Percentiles rank a stretch among this genome's conserved stretches.
Conservation (phyloP, 2,329 filamentous ascomycete genomes). For the Fusarium sp. region DNA sequence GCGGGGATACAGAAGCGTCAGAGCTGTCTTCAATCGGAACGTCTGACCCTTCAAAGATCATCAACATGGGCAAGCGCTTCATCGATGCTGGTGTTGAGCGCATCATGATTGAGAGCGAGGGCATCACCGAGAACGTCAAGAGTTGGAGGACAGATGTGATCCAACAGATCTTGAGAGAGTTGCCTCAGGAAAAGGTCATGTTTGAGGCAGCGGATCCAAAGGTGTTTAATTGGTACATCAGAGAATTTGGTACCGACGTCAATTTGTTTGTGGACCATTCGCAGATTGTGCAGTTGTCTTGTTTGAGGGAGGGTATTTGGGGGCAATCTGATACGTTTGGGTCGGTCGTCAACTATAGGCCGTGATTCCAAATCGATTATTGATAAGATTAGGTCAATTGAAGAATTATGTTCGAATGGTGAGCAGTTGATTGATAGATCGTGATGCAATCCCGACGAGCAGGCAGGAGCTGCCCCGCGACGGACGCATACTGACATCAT, state of each 20-base stretch:
- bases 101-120: conserved; percentile 70
- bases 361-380: not conserved
- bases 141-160: conserved; percentile 68
- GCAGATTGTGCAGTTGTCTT: conserved; percentile 62
- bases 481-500: conserved; percentile 34
- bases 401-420: not conserved
- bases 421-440: conserved; percentile 5
- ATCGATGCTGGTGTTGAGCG: conserved; percentile 64
- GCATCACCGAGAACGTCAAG: conserved; percentile 67
- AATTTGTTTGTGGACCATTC: not conserved
- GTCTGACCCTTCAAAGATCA: not conserved
- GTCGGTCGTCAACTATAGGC: conserved; percentile 5
- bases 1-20: conserved; percentile 62
- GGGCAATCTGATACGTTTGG: conserved; percentile 68
- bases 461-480: conserved; percentile 5
- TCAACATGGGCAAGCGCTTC: conserved; percentile 62
- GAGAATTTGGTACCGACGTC: conserved; percentile 62
- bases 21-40: conserved; percentile 51
- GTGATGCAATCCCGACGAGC: conserved; percentile 32
- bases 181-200: conserved; percentile 66
- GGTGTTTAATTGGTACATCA: conserved; percentile 68
- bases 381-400: not conserved
- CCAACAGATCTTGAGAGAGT: conserved; percentile 62
- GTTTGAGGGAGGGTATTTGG: conserved; percentile 65
- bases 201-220: conserved; percentile 68